These are phyloP conservation scores for Heracleum sosnowskyi DNA, from an alignment of 129 eudicot species.

Conservation along the genomic window DNA sequence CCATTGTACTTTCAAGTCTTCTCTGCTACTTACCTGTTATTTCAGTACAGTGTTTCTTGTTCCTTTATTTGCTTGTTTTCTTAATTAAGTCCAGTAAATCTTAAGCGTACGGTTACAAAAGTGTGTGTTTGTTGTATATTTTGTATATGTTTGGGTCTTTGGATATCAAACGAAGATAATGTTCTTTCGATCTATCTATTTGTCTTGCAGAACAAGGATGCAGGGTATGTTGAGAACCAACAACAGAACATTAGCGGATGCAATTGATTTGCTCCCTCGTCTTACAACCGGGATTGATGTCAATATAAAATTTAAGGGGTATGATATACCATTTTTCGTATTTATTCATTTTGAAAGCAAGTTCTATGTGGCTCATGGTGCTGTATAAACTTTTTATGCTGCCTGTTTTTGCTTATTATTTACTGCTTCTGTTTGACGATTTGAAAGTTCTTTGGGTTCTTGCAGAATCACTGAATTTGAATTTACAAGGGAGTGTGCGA, in stretches of 20 bases:
- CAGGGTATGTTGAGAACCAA: slow-evolving; percentile 75
- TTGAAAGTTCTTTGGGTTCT: neutral
- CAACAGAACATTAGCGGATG: slow-evolving; percentile 83
- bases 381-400: too few relatives aligned
- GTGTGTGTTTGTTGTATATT: neutral
- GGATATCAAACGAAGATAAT: neutral
- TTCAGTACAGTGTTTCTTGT: too few relatives aligned
- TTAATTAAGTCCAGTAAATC: too few relatives aligned
- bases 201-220: slow-evolving; percentile 69
- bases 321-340: neutral
- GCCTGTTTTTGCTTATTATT: neutral
- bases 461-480: slow-evolving; percentile 91
- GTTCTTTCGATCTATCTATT: slow-evolving; percentile 16
- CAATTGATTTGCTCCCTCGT: slow-evolving; percentile 81
- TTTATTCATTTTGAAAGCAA: neutral
- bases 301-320: slow-evolving; percentile 79
- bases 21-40: too few relatives aligned
- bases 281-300: slow-evolving; percentile 95
- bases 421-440: neutral
- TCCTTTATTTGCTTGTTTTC: too few relatives aligned
- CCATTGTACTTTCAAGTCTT: too few relatives aligned
- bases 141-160: neutral
- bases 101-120: too few relatives aligned
- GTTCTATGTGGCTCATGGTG: neutral
- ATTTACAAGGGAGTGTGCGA: slow-evolving; percentile 86